Evolutionary conservation across 768 basidiomycete species (phyloP).

Genomic region (Sarcomyxa edulis): DNA sequence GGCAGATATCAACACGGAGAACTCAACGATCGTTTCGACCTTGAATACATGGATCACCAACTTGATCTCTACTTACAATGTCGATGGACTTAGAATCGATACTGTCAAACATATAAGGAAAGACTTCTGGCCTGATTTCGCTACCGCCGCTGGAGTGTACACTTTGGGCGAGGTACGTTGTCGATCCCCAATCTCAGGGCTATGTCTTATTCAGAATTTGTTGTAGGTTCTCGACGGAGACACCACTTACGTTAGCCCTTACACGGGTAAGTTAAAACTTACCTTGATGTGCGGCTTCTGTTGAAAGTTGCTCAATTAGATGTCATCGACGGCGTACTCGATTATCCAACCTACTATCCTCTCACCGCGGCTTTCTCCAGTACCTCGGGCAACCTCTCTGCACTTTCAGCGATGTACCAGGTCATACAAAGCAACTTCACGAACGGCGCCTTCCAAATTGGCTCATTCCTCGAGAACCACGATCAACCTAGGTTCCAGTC

Average conservation of each 20-base stretch:
- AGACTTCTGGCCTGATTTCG: constrained; percentile 64
- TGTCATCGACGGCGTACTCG: constrained; percentile 47
- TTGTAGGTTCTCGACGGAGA: constrained; percentile 14
- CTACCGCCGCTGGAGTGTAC: constrained; percentile 56
- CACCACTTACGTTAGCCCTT: constrained; percentile 27
- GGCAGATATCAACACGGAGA: constrained; percentile 67
- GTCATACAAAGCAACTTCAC: constrained; percentile 39
- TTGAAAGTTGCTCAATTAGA: constrained; percentile 20
- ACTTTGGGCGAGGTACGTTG: constrained; percentile 65
- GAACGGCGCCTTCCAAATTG: constrained; percentile 30
- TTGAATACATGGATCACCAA: constrained; percentile 57
- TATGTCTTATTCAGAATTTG: constrained; percentile 6
- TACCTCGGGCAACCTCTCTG: constrained; percentile 46
- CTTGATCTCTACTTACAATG: constrained; percentile 50
- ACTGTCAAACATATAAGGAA: constrained; percentile 52
- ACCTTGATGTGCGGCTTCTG: neutral
- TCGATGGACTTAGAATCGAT: constrained; percentile 75
- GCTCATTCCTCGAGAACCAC: constrained; percentile 69
- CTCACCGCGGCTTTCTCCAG: constrained; percentile 48
- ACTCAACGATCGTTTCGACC: constrained; percentile 42
- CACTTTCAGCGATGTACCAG: constrained; percentile 12
- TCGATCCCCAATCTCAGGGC: constrained; percentile 24
- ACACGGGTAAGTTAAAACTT: constrained; percentile 23
- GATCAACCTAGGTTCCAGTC: constrained; percentile 56
- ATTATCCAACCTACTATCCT: constrained; percentile 53